Conservation (phyloP, 2,329 filamentous ascomycete species). For the Xylariaceae sp. region DNA sequence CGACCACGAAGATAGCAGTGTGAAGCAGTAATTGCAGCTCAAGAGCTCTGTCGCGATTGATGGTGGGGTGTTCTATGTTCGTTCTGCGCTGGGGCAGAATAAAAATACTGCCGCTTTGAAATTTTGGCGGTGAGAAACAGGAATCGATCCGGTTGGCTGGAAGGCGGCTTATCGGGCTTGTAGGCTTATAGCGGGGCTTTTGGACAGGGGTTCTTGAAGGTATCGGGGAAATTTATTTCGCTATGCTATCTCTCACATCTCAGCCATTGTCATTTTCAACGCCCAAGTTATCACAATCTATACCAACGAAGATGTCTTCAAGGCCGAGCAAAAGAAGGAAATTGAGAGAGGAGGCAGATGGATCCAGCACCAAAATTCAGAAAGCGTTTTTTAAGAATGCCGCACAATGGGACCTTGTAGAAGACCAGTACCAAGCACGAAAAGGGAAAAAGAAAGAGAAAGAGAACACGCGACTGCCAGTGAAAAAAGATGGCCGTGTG, state of each 20-base stretch:
- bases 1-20: background rate
- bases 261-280: background rate
- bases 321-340: slow-evolving; percentile 63
- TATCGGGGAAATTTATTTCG: slow-evolving; percentile 20
- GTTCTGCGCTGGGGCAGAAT: background rate
- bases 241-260: slow-evolving; percentile 5
- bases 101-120: slow-evolving; percentile 36
- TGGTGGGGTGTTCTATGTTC: slow-evolving; percentile 25
- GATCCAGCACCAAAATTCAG: slow-evolving; percentile 49
- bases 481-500: slow-evolving; percentile 79
- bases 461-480: slow-evolving; percentile 78
- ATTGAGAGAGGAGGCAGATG: slow-evolving; percentile 55
- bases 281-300: background rate
- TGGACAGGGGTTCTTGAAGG: slow-evolving; percentile 22
- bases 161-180: slow-evolving; percentile 3
- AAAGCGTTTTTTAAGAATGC: slow-evolving; percentile 75
- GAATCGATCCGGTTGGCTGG: slow-evolving; percentile 35
- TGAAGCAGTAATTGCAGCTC: slow-evolving; percentile 1
- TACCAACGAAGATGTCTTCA: slow-evolving; percentile 49
- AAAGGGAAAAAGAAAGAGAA: slow-evolving; percentile 73
- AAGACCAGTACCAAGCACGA: slow-evolving; percentile 78
- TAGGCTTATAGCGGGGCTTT: slow-evolving; percentile 15
- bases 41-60: slow-evolving; percentile 12
- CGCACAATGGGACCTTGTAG: slow-evolving; percentile 84
- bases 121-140: slow-evolving; percentile 36